These are phyloP conservation scores for Suhomyces terraborum DNA, from an alignment of 1,139 yeast species.

Conservation along the genomic window DNA sequence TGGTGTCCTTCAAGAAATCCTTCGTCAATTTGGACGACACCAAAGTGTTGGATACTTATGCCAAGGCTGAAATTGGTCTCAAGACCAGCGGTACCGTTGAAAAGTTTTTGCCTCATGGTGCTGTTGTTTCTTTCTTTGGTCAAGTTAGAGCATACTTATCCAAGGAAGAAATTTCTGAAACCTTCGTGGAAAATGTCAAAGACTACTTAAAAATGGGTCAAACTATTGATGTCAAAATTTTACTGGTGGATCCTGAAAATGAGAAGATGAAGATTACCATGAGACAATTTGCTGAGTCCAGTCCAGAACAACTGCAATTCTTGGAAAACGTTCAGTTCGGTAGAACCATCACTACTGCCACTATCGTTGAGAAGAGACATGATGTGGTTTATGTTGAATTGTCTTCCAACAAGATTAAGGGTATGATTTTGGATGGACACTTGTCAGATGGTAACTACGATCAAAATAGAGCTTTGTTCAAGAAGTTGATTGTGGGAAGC, in stretches of 20 bases:
- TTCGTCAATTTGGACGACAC: conserved; percentile 69
- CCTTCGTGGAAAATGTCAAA: conserved; percentile 73
- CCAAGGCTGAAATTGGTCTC: conserved; percentile 57
- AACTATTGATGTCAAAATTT: conserved; percentile 71
- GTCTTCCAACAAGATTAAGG: conserved; percentile 57
- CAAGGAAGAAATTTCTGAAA: conserved; percentile 84
- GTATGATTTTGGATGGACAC: conserved; percentile 75
- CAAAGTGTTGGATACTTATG: conserved; percentile 53
- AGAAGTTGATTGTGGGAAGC: conserved; percentile 62
- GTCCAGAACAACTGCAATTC: conserved; percentile 50
- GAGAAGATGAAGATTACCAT: conserved; percentile 72
- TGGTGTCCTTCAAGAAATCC: conserved; percentile 79
- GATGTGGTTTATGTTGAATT: conserved; percentile 71
- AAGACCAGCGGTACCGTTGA: conserved; percentile 77
- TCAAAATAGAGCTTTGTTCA: conserved; percentile 64
- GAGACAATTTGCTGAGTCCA: conserved; percentile 59
- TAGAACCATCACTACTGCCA: conserved; percentile 59
- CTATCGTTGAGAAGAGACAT: conserved; percentile 72
- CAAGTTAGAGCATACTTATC: conserved; percentile 79
- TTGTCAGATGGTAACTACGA: conserved; percentile 74
- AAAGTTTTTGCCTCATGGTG: conserved; percentile 74
- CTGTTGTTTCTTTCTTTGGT: conserved; percentile 81
- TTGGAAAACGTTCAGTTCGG: conserved; percentile 60
- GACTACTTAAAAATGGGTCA: conserved; percentile 85
- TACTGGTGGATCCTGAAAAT: conserved; percentile 56